Conservation (phyloP, 768 basidiomycete species). For the Sarcodon sp. region DNA sequence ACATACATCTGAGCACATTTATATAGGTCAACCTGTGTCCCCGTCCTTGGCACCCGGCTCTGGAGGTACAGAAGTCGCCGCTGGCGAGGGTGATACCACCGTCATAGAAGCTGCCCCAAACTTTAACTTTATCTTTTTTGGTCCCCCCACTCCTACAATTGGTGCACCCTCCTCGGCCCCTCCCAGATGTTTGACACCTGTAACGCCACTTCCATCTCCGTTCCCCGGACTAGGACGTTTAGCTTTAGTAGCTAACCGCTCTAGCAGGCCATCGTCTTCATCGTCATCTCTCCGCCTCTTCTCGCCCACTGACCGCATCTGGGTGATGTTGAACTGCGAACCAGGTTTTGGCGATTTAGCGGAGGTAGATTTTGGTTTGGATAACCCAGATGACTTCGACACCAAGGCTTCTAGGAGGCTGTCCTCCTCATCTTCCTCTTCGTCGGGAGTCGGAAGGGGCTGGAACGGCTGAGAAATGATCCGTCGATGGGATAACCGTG, state of each 20-base stretch:
- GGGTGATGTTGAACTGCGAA: background rate
- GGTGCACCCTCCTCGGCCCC: background rate
- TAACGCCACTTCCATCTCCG: slow-evolving; percentile 24
- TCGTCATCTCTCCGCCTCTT: slow-evolving; percentile 35
- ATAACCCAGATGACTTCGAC: slow-evolving; percentile 17
- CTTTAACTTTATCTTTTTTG: slow-evolving; percentile 68
- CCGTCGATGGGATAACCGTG: slow-evolving; percentile 27
- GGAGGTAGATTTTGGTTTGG: slow-evolving; percentile 3
- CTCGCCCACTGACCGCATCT: background rate
- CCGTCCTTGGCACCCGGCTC: slow-evolving; percentile 55
- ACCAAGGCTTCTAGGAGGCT: slow-evolving; percentile 44
- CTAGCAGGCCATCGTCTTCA: slow-evolving; percentile 55
- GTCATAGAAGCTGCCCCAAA: slow-evolving; percentile 37
- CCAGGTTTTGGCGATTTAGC: slow-evolving; percentile 6
- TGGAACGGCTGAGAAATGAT: slow-evolving; percentile 7
- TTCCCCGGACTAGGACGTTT: slow-evolving; percentile 31
- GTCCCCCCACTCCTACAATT: slow-evolving; percentile 22
- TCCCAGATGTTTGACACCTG: background rate
- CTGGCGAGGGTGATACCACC: slow-evolving; percentile 15
- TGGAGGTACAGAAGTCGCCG: slow-evolving; percentile 19
- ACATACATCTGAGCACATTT: background rate
- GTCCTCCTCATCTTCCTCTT: slow-evolving; percentile 43
- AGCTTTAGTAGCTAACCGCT: slow-evolving; percentile 40
- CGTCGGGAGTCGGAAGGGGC: slow-evolving; percentile 10
- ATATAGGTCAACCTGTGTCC: slow-evolving; percentile 43